These are phyloP conservation scores for Populus nigra DNA, from an alignment of 345 rosid species.

Conservation along the genomic window DNA sequence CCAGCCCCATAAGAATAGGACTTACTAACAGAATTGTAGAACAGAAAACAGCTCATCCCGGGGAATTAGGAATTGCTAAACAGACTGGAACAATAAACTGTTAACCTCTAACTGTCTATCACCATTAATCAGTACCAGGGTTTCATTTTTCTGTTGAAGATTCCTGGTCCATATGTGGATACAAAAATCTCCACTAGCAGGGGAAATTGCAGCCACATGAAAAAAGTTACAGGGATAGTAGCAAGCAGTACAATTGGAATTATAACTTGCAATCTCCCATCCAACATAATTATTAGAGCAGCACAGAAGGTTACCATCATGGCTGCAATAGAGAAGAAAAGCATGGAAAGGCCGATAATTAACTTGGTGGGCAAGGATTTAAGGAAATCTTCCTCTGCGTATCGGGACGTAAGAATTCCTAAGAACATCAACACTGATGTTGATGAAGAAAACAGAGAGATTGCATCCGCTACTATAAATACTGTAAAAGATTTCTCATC, in stretches of 20 bases:
- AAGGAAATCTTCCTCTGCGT: background rate
- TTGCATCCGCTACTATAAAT: background rate
- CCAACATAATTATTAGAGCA: background rate
- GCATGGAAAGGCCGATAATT: background rate
- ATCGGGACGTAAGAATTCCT: background rate
- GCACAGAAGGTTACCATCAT: slow-evolving; percentile 1
- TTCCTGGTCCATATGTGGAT: background rate
- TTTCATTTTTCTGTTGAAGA: background rate
- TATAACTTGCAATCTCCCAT: background rate
- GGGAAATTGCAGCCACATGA: background rate
- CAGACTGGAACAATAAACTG: no score
- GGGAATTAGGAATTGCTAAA: no score
- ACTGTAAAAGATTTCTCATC: background rate
- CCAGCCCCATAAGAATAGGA: no score
- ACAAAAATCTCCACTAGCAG: background rate
- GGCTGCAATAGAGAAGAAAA: background rate
- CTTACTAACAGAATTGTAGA: no score
- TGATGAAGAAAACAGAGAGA: background rate
- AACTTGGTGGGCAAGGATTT: background rate
- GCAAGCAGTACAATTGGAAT: background rate
- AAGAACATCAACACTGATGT: background rate
- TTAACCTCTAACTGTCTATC: no score
- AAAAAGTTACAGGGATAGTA: background rate
- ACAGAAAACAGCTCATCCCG: no score
- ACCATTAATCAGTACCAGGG: background rate